These are phyloP conservation scores for Besnoitia besnoiti DNA, from an alignment of 169 alveolate species.

Conservation along the genomic window DNA sequence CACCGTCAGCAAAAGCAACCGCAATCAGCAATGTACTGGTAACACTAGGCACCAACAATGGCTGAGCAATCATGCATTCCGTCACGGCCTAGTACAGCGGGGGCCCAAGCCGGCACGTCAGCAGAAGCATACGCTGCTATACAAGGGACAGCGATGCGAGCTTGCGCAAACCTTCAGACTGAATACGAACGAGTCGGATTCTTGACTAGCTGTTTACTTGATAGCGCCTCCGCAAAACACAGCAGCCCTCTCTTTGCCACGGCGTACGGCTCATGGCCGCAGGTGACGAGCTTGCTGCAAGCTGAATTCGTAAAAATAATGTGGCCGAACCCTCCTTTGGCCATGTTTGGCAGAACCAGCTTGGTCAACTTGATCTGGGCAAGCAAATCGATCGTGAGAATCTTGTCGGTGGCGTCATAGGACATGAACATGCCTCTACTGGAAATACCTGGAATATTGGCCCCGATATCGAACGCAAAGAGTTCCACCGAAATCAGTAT, in stretches of 20 bases:
- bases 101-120: too few relatives aligned
- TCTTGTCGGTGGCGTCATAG: constrained; percentile 16
- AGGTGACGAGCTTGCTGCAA: neutral
- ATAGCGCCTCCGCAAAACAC: neutral
- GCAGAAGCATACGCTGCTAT: too few relatives aligned
- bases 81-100: too few relatives aligned
- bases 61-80: too few relatives aligned
- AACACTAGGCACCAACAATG: too few relatives aligned
- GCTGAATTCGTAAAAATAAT: constrained; percentile 7
- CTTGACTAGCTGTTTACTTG: neutral
- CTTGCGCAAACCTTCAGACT: neutral
- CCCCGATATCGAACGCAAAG: too few relatives aligned
- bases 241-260: constrained; percentile 1
- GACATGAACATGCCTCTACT: neutral
- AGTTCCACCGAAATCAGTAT: too few relatives aligned
- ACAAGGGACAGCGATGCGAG: too few relatives aligned
- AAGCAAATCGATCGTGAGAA: neutral
- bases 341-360: constrained; percentile 16
- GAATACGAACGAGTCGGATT: too few relatives aligned
- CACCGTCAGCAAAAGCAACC: too few relatives aligned
- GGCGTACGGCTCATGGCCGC: constrained; percentile 22
- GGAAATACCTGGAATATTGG: neutral
- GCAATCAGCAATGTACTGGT: too few relatives aligned
- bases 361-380: constrained; percentile 22
- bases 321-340: neutral